Base-by-base conservation (phyloP, 345 rosid genomes). In the Euphorbia peplus region DNA sequence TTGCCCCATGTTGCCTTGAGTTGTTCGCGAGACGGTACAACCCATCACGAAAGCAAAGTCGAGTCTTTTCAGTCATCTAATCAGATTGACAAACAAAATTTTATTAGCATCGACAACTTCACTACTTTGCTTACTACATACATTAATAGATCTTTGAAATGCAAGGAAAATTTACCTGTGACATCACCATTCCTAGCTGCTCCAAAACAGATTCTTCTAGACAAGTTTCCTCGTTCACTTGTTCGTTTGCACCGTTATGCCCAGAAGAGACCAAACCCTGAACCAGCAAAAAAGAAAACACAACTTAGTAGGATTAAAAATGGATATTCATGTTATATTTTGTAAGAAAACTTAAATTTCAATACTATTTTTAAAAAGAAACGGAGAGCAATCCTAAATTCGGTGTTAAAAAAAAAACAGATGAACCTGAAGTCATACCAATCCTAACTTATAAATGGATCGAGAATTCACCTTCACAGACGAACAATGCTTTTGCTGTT, bases 1-100 rank as follows among this genome's bases (percentile, higher is more conserved):
- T 18, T 18, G 48, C 41, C 8, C 10, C 50, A 51, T 74, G 76
- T 58, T 79, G 79, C 53, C 64, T 73, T 11, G 98, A 81, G 76
- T 79, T 80, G 79, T 80, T 81, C 26, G 98, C 93, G 55, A 93
- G 91, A 39, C 98, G 98, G 76, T 93, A 88, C 69, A 93, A 76
- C 18, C 92, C 88, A 78, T 89, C 93, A 22, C 92, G 88, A 61
- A 93, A 81, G 79, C 96, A 88, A 52, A 86, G 84, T 25, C 97
- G 82, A 12, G 88, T 82, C 74, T 81, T 77, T 60, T 83, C 79
- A 2, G 78, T 77, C 73, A 93, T 74, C 98, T 93, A 84, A 28
- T 44, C 59, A 73, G 7, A 74, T 60, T 30, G 16, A 37, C 55
- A 72, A 21, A 72, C 18, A 60, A 22, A 63, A 54, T 65, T 42